Percentiles rank a stretch among this genome's conserved stretches.
Conservation (phyloP, 805 yeast species). For the Metschnikowia bowlesiae region DNA sequence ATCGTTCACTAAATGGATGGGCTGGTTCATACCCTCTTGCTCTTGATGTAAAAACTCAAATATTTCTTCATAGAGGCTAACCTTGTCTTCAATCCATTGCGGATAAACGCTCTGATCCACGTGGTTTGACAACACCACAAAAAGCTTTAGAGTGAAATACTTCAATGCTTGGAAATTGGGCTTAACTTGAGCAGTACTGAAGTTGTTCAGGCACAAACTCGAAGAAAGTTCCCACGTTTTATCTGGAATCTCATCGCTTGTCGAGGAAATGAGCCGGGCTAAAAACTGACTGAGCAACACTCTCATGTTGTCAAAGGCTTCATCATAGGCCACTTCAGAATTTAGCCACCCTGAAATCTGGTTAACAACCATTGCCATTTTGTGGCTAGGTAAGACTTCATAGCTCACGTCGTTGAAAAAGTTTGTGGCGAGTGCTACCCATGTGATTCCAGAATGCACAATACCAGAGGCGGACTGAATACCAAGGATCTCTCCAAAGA, state of each 20-base stretch:
- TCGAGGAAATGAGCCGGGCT: constrained; percentile 15
- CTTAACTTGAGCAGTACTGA: constrained; percentile 38
- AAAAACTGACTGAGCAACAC: constrained; percentile 48
- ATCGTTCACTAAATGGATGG: constrained; percentile 28
- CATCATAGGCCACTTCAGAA: constrained; percentile 56
- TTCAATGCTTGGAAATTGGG: constrained; percentile 41
- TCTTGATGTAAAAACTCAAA: constrained; percentile 39
- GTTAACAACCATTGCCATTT: constrained; percentile 58
- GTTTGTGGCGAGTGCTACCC: constrained; percentile 46
- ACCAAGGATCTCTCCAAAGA: constrained; percentile 66
- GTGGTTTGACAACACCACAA: constrained; percentile 21
- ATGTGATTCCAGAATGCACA: constrained; percentile 38
- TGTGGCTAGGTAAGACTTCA: constrained; percentile 55
- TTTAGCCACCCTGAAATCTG: constrained; percentile 56
- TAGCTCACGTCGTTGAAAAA: constrained; percentile 34
- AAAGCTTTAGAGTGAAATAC: constrained; percentile 44
- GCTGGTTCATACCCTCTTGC: constrained; percentile 9
- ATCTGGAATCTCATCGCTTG: constrained; percentile 21
- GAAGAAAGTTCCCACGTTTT: constrained; percentile 35
- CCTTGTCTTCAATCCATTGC: constrained; percentile 29
- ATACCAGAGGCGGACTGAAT: constrained; percentile 39
- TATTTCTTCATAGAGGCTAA: constrained; percentile 38
- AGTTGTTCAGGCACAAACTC: constrained; percentile 40
- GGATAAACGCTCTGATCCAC: constrained; percentile 1
- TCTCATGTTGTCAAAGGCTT: constrained; percentile 48